Conservation (phyloP, 345 rosid species). For the Ricinus communis region DNA sequence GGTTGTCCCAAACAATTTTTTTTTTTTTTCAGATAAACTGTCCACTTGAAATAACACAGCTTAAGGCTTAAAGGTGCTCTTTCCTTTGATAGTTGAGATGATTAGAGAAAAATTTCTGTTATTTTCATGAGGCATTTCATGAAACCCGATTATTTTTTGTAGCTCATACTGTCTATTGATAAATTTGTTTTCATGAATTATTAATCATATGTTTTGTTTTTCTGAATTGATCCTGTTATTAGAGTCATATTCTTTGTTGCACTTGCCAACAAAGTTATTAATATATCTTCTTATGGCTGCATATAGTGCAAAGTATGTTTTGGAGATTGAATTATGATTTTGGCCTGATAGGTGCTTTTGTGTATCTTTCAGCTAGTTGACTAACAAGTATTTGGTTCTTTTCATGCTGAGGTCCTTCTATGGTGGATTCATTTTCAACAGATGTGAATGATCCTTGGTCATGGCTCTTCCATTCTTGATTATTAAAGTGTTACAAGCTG, state of each 20-base stretch:
- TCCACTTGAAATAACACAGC: conserved; percentile 3
- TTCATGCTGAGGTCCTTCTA: no score
- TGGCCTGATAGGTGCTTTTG: no score
- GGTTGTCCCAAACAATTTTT: neutral
- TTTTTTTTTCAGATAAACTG: conserved; percentile 2
- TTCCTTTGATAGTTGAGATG: neutral
- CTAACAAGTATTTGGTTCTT: no score
- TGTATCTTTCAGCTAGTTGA: no score
- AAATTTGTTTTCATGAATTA: neutral
- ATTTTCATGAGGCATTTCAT: conserved; percentile 11
- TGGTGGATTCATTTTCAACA: no score
- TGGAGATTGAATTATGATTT: no score
- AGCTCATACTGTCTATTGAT: neutral
- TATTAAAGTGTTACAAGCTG: no score
- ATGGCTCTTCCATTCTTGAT: no score
- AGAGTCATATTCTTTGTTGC: neutral
- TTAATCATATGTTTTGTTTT: neutral
- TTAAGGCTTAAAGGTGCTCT: neutral
- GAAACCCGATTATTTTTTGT: neutral
- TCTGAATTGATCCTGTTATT: neutral
- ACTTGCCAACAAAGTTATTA: no score
- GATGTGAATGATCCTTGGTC: no score
- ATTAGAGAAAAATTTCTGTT: neutral
- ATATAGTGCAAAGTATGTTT: no score
- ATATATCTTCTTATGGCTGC: no score